These are phyloP conservation scores for Rutstroemia sp. DNA, from an alignment of 2,329 filamentous ascomycete genomes.

Conservation along the genomic window DNA sequence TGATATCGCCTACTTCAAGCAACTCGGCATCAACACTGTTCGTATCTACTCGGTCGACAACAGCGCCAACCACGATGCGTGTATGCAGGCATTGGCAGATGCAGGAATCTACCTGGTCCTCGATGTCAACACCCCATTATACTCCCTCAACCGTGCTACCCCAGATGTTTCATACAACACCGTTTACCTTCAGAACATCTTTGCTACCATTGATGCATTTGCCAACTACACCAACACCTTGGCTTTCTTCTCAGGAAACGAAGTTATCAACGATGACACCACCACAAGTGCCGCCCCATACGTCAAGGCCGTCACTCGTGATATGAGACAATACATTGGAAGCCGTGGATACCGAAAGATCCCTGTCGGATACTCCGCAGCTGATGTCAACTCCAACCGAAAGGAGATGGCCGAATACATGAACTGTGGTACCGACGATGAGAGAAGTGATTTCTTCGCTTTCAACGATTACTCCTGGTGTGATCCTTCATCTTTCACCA, in stretches of 20 bases:
- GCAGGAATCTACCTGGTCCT: conserved; percentile 69
- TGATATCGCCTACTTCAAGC: conserved; percentile 59
- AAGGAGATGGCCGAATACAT: conserved; percentile 63
- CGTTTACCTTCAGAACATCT: conserved; percentile 63
- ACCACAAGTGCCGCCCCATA: conserved; percentile 46
- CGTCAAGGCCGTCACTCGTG: conserved; percentile 52
- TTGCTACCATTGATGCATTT: conserved; percentile 64
- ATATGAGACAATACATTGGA: conserved; percentile 47
- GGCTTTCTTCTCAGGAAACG: conserved; percentile 55
- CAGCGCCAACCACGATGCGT: conserved; percentile 57
- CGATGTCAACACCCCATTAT: conserved; percentile 66
- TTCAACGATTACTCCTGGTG: conserved; percentile 65
- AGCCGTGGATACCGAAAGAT: conserved; percentile 41
- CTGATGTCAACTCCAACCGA: conserved; percentile 63
- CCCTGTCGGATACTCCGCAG: conserved; percentile 53
- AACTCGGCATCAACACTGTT: conserved; percentile 64
- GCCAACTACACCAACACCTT: conserved; percentile 60
- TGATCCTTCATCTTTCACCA: conserved; percentile 49
- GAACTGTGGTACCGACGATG: conserved; percentile 63
- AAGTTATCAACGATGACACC: conserved; percentile 48
- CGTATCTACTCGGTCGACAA: conserved; percentile 71
- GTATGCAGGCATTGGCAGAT: conserved; percentile 58
- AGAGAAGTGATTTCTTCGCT: conserved; percentile 59
- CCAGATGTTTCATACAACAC: conserved; percentile 59
- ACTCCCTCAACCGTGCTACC: conserved; percentile 58